Evolutionary conservation across 139 green algal genomes (phyloP).

Genomic region (Haematococcus lacustris): DNA sequence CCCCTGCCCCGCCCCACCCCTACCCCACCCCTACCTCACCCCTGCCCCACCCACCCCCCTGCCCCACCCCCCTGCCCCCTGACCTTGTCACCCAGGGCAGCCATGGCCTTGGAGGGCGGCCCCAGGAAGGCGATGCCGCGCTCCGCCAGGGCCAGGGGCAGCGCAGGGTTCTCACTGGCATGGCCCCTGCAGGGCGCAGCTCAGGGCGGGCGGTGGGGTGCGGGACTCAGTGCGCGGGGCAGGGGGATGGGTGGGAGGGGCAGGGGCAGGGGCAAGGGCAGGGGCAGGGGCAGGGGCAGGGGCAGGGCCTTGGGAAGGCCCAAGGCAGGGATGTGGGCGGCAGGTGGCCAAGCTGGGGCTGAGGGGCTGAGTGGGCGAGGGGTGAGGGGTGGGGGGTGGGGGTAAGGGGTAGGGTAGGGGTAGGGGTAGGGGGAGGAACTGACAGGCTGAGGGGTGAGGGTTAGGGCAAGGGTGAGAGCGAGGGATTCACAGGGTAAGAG

Average conservation of each 20-base stretch:
- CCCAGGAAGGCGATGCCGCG: slow-evolving; percentile 86
- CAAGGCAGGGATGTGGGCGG: not conserved
- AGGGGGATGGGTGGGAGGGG: not conserved
- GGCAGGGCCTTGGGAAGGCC: too few relatives aligned
- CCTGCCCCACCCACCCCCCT: not conserved
- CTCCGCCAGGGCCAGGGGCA: slow-evolving; percentile 67
- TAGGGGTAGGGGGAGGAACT: too few relatives aligned
- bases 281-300: not conserved
- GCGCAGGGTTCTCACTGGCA: slow-evolving; percentile 91
- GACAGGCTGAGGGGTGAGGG: too few relatives aligned
- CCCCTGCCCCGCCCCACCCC: too few relatives aligned
- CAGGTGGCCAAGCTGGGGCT: not conserved
- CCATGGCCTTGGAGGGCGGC: slow-evolving; percentile 75
- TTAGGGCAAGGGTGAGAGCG: too few relatives aligned
- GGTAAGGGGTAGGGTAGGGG: too few relatives aligned
- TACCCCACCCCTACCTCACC: too few relatives aligned
- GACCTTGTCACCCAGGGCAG: slow-evolving; percentile 92
- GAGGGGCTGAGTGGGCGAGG: not conserved
- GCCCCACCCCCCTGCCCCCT: not conserved
- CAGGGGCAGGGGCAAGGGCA: not conserved
- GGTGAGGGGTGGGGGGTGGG: too few relatives aligned
- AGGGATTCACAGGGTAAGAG: too few relatives aligned
- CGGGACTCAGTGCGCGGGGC: too few relatives aligned
- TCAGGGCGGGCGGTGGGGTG: not conserved
- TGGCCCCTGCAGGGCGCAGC: slow-evolving; percentile 73